Base-by-base conservation (phyloP, 2,329 filamentous ascomycete genomes). In the Pyrenophora tritici-repentis region DNA sequence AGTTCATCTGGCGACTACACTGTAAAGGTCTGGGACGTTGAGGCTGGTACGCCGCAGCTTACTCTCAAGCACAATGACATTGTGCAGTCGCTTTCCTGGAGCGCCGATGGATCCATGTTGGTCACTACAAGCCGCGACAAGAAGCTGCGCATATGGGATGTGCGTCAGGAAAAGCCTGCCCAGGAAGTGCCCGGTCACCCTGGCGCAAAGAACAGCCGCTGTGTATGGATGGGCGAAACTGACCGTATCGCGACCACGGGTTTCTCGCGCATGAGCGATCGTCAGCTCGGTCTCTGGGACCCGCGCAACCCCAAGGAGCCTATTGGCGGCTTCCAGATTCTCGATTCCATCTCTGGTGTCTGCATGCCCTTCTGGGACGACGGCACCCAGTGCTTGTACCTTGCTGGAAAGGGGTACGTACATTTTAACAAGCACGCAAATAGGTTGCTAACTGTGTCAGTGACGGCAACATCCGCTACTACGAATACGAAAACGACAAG, bases 291-390 rank as follows among this genome's bases (percentile, higher is more conserved):
- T 45, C 82, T 99, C 32, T 99, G 94, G 94, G 94, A 99, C 79
- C 86, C 91, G 40, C 89, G 92, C 63, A 87, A 85, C 59, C 84
- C 86, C 14, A 77, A 74, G 31, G 88, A 95, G 66, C 94, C 94
- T 41, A 88, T 97, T 66, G 91, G 90, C 42, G 92, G 91, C 13
- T 97, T 97, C 78, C 87, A 85, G 66, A 89, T 89, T 63, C 83
- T 99, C 41, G 94, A 99, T 76, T 95, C 91, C 39, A 96, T 96
- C 68, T 97, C 93, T 38, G 94, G 94, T 73, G 92, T 99, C 53
- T 96, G 91, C 82, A 97, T 99, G 90, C 94, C 94, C 26, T 97
- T 99, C 84, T 99, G 94, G 94, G 94, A 99, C 73, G 93, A 97
- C 55, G 91, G 92, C 55, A 96, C 90, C 44, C 91, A 94, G 78